Evolutionary conservation across 176 grass and related monocot genomes (phyloP), one percentile per base, ranked within the genome.

Genomic region (Oryza australiensis): DNA sequence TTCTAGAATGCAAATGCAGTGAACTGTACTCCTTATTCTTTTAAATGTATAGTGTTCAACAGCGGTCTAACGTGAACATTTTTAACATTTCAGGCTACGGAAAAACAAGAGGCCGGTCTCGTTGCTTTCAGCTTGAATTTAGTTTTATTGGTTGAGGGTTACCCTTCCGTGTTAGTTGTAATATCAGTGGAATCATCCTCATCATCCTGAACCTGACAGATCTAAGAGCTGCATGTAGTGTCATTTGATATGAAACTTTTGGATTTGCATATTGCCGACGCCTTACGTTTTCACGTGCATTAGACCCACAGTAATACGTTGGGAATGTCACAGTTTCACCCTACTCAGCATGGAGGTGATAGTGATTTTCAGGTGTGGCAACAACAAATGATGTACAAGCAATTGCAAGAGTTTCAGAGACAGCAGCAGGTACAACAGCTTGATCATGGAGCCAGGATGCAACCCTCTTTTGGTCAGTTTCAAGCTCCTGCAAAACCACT

Each of bases 361-460:
- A 89, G 43, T 80, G 88, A 90, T 82, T 87, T 90, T 79, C 96
- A 95, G 74, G 77, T 91, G 73, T 96, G 93, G 97, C 97, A 94
- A 80, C 93, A 99, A 42, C 91, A 96, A 60, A 81, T 95, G 83
- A 84, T 99, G 89, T 94, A 79, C 81, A 99, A 89, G 63, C 97
- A 96, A 73, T 63, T 89, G 68, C 97, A 96, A 70, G 93, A 99
- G 90, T 65, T 91, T 74, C 88, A 88, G 76, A 96, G 91, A 75
- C 93, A 95, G 81, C 96, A 95, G 62, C 93, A 99, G 68, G 73
- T 83, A 66, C 92, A 88, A 14, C 92, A 98, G 43, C 49, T 76
- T 77, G 93, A 94, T 89, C 84, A 87, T 67, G 93, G 85, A 66
- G 75, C 66, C 64, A 83, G 93, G 75, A 87, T 85, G 80, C 89